Evolutionary conservation across 163 green algal genomes (phyloP).

Genomic region (Trebouxiophyceae sp.): DNA sequence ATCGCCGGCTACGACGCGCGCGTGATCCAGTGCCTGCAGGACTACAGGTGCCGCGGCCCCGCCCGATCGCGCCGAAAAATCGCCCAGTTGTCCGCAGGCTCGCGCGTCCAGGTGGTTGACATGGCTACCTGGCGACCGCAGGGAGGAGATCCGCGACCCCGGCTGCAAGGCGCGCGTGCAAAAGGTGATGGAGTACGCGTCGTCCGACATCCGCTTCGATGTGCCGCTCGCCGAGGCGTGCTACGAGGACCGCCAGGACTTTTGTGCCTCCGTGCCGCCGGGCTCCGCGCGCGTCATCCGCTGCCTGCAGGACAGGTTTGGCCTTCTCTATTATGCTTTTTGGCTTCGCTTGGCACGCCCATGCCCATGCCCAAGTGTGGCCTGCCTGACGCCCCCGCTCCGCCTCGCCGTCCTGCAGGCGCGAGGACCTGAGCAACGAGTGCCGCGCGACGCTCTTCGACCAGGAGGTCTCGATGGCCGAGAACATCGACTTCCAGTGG

Average conservation of each 20-base stretch:
- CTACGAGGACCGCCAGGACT: conserved; percentile 45
- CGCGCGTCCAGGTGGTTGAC: too few species aligned
- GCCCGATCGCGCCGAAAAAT: not conserved
- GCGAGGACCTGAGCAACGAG: conserved; percentile 39
- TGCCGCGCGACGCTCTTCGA: conserved; percentile 66
- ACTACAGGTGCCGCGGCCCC: conserved; percentile 20
- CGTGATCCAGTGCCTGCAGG: conserved; percentile 66
- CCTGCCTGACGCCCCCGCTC: not conserved
- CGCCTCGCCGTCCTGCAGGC: conserved; percentile 17
- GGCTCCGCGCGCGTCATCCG: conserved; percentile 71
- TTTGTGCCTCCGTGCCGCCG: conserved; percentile 52
- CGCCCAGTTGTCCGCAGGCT: conserved; percentile 66
- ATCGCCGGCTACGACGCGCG: conserved; percentile 43
- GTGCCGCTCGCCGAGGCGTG: conserved; percentile 71
- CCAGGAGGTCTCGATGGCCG: conserved; percentile 60
- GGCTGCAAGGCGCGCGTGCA: conserved; percentile 58
- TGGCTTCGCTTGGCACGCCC: too few species aligned
- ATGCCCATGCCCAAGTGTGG: not conserved
- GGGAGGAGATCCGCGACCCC: conserved; percentile 59
- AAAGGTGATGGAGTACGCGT: conserved; percentile 47
- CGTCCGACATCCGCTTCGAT: conserved; percentile 77
- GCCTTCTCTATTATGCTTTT: not conserved
- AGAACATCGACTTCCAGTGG: conserved; percentile 83
- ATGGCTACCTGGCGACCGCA: too few species aligned
- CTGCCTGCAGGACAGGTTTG: conserved; percentile 48